Base-by-base conservation (phyloP, 2,329 filamentous ascomycete species). In the Fusarium denticulatum region DNA sequence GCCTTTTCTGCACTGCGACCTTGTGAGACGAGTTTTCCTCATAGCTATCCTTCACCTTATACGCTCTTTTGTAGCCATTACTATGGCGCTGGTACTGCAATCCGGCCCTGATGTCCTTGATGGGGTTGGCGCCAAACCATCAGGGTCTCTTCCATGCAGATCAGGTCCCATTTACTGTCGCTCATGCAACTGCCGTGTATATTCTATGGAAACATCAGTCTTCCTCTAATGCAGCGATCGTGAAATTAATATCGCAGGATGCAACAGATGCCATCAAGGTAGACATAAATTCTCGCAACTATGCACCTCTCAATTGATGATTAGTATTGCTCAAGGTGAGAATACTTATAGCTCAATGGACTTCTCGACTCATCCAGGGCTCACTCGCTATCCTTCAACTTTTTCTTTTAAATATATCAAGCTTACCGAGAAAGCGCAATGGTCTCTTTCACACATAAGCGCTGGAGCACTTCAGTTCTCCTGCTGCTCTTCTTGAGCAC, bases 61-160 rank as follows among this genome's bases (percentile, higher is more conserved):
- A n/a, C n/a, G n/a, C n/a, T n/a, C n/a, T n/a, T n/a, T n/a, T n/a
- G n/a, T n/a, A n/a, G n/a, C n/a, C n/a, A n/a, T n/a, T n/a, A n/a
- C n/a, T n/a, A n/a, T n/a, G n/a, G n/a, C n/a, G n/a, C n/a, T n/a
- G n/a, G n/a, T n/a, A n/a, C n/a, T n/a, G n/a, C n/a, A n/a, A n/a
- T n/a, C n/a, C 24, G 30, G 28, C 18, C 10, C 7, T 22, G 22
- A 5, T 50, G 0, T 1, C 32, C 20, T 59, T 5, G 12, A 39
- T 37, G 13, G 56, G 43, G 15, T 26, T 52, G 43, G 45, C 26
- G 56, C 43, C 34, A 59, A 52, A 34, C 56, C 56, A 52, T 59
- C 56, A 59, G 13, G 43, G 56, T 59, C 26, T 28, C 26, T 34
- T 13, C 1, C 1, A 32, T 50, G 43, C 32, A 50, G 56, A 52